Conservation (phyloP, 2,329 filamentous ascomycete species). For the Neonectria hederae region DNA sequence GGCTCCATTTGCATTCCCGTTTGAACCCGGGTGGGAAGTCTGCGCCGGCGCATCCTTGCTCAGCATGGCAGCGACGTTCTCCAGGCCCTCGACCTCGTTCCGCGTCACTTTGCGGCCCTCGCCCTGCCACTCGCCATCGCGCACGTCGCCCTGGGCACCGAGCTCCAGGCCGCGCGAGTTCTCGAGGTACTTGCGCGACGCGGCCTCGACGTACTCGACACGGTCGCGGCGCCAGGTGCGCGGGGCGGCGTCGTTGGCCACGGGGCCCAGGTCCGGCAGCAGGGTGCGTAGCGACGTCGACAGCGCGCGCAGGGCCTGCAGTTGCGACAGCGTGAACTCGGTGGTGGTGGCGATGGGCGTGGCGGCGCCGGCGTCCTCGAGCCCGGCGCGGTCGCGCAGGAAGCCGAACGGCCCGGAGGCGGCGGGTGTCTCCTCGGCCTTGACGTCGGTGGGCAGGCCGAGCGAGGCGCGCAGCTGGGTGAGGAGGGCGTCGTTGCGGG, state of each 20-base stretch:
- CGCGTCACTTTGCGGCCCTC: constrained; percentile 59
- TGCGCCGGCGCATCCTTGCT: constrained; percentile 36
- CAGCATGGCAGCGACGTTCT: constrained; percentile 59
- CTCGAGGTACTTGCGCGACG: constrained; percentile 81
- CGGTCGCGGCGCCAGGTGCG: constrained; percentile 75
- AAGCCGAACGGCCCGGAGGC: constrained; percentile 59
- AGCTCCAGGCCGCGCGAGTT: constrained; percentile 72
- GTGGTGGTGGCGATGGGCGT: constrained; percentile 75
- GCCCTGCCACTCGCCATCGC: constrained; percentile 72
- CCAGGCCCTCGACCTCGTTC: constrained; percentile 67
- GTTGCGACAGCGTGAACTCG: constrained; percentile 82
- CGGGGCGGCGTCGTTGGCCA: constrained; percentile 45
- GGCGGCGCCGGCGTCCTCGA: constrained; percentile 60
- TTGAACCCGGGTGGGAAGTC: neutral
- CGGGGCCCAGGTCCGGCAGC: constrained; percentile 65
- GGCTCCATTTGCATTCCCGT: constrained; percentile 4
- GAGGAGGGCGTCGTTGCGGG: constrained; percentile 77
- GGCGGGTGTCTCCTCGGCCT: constrained; percentile 36
- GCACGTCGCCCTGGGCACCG: constrained; percentile 67
- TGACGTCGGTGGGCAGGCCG: constrained; percentile 44
- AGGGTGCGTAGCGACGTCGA: constrained; percentile 69
- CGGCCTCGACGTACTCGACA: constrained; percentile 83
- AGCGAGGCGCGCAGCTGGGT: constrained; percentile 64
- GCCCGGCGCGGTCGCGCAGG: constrained; percentile 61
- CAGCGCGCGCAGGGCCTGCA: constrained; percentile 79